phyloP scores from a whole-genome alignment of 2,329 filamentous ascomycete species.

The Bipolaris gigantea region DNA sequence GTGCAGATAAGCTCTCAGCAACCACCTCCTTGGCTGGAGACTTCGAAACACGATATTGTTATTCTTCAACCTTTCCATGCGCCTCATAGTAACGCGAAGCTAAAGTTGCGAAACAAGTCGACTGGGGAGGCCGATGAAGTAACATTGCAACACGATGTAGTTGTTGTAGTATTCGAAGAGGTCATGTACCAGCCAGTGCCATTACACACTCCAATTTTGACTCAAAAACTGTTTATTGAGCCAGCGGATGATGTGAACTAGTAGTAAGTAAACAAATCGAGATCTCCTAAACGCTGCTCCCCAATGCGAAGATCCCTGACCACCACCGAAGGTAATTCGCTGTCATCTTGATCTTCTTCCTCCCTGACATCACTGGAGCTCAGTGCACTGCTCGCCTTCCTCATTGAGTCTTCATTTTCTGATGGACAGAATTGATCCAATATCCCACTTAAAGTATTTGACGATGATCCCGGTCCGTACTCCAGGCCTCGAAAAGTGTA shows the following conservation, averaged over 20 bases:
- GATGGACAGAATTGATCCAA: background rate
- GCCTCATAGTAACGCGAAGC: background rate
- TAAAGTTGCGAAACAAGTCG: conserved; percentile 3
- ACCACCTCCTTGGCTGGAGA: background rate
- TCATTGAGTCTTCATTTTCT: background rate
- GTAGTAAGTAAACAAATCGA: background rate
- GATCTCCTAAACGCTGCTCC: background rate
- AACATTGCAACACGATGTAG: background rate
- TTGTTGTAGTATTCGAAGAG: background rate
- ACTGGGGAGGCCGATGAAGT: background rate
- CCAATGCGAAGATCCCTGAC: background rate
- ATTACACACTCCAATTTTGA: background rate
- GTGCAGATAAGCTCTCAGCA: background rate
- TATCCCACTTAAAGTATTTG: background rate
- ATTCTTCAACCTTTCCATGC: conserved; percentile 1
- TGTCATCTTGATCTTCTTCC: background rate
- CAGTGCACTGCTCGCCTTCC: background rate
- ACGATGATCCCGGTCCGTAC: background rate
- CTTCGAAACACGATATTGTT: background rate
- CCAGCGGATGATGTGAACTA: background rate
- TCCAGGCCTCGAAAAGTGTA: background rate
- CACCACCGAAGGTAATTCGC: background rate
- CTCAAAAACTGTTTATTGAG: conserved; percentile 1
- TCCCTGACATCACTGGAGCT: background rate
- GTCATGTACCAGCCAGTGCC: conserved; percentile 1